phyloP scores from a whole-genome alignment of 768 basidiomycete genomes.

The Pulveroboletus sp. region DNA sequence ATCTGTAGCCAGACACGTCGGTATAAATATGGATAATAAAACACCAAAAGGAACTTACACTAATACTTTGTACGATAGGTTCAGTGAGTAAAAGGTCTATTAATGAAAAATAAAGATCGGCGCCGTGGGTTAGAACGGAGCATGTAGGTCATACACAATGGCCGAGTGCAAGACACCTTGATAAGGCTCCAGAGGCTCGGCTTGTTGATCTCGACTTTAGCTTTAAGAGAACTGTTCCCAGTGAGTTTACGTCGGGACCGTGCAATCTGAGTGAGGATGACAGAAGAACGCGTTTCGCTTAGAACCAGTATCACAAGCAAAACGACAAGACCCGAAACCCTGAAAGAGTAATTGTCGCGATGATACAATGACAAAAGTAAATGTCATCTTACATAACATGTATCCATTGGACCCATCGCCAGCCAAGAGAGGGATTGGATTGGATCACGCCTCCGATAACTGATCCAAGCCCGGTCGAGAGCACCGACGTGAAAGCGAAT shows the following conservation, averaged over 20 bases:
- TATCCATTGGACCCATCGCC: conserved; percentile 85
- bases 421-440: conserved; percentile 46
- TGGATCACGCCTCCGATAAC: conserved; percentile 62
- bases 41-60: conserved; percentile 38
- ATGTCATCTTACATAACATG: conserved; percentile 46
- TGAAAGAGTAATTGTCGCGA: conserved; percentile 26
- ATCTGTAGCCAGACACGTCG: conserved; percentile 34
- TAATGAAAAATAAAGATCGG: background rate
- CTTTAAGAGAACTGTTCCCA: conserved; percentile 54
- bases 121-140: background rate
- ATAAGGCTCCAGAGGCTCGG: conserved; percentile 52
- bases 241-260: conserved; percentile 58
- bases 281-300: too few relatives aligned
- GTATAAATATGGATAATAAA: background rate
- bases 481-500: conserved; percentile 56
- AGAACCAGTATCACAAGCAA: too few relatives aligned
- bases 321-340: too few relatives aligned
- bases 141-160: conserved; percentile 48
- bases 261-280: conserved; percentile 67
- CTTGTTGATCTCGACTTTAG: conserved; percentile 58
- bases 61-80: conserved; percentile 68
- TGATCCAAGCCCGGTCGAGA: conserved; percentile 59
- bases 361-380: background rate
- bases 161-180: conserved; percentile 62
- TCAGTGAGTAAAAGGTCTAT: conserved; percentile 38